These are phyloP conservation scores for Diaporthe capsici DNA, from an alignment of 2,329 filamentous ascomycete species.

Conservation along the genomic window DNA sequence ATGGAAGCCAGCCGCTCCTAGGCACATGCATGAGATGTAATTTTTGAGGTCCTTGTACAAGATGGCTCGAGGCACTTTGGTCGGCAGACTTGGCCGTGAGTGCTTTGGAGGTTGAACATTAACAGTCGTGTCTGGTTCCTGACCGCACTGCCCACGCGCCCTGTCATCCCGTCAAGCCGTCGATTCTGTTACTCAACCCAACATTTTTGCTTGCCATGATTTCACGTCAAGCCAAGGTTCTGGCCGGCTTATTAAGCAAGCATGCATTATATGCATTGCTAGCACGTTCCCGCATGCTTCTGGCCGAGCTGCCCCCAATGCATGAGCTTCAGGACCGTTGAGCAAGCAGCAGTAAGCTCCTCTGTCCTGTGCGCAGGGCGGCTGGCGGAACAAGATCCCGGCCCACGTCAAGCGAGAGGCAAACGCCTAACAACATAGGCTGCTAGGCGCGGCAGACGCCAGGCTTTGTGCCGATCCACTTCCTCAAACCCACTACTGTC, in stretches of 20 bases:
- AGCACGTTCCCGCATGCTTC: not conserved
- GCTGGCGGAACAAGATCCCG: not conserved
- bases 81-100: not conserved
- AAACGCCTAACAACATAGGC: not conserved
- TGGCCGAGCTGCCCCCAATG: no score
- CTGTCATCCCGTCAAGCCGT: not conserved
- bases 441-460: not conserved
- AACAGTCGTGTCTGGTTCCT: not conserved
- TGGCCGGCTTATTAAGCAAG: not conserved
- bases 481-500: slow-evolving; percentile 7
- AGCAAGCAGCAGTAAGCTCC: not conserved
- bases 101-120: not conserved
- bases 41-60: not conserved
- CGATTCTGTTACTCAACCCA: not conserved
- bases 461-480: not conserved
- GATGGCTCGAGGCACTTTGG: not conserved
- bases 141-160: not conserved
- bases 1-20: not conserved
- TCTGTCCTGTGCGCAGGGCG: not conserved
- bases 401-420: not conserved
- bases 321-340: not conserved
- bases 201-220: not conserved
- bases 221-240: not conserved
- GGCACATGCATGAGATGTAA: not conserved
- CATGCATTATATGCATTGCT: not conserved